Base-by-base conservation (phyloP, 2,329 filamentous ascomycete species). In the Myriangium duriaei region DNA sequence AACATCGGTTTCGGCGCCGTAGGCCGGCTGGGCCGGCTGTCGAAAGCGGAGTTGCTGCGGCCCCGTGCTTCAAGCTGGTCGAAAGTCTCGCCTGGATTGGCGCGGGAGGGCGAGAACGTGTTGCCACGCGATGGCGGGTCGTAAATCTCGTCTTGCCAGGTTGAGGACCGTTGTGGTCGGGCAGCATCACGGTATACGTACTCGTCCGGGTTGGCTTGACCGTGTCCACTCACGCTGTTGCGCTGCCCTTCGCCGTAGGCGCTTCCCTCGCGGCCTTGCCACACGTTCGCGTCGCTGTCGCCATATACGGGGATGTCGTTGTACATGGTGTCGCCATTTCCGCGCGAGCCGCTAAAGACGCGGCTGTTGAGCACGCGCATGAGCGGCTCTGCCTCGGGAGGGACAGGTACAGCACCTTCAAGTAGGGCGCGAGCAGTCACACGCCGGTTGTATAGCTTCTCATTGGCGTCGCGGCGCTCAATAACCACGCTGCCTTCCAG, bases 391-490 rank as follows among this genome's bases (percentile, higher is more conserved):
- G 91, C 84, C 42, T 83, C 79, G 0, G 81, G 75, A 1, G 91
- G 88, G 1, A 86, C 75, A 30, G 76, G 72, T 28, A 96, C 74
- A 21, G 72, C 69, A 21, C 91, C 91, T 40, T 73, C 75, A 26
- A 98, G 73, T 31, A 98, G 73, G 56, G 94, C 81, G 45, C 71
- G 67, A 11, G 91, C 91, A 6, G 83, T 86, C 59, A 83, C 73
- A 44, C 81, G 76, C 42, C 79, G 75, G 45, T 84, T 83, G 59
- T 98, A 98, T 44, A 98, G 72, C 64, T 93, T 94, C 63, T 94
- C 82, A 56, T 98, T 98, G 50, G 91, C 91, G 61, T 98, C 91
- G 63, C 86, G 81, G 46, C 91, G 76, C 65, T 98, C 91, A 46
- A 96, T 83, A 47, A 98, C 79, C 37, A 83, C 86, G 44, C 81